Base-by-base conservation (phyloP, 192 early-diverging fungal genomes). In the Cladochytrium replicatum region DNA sequence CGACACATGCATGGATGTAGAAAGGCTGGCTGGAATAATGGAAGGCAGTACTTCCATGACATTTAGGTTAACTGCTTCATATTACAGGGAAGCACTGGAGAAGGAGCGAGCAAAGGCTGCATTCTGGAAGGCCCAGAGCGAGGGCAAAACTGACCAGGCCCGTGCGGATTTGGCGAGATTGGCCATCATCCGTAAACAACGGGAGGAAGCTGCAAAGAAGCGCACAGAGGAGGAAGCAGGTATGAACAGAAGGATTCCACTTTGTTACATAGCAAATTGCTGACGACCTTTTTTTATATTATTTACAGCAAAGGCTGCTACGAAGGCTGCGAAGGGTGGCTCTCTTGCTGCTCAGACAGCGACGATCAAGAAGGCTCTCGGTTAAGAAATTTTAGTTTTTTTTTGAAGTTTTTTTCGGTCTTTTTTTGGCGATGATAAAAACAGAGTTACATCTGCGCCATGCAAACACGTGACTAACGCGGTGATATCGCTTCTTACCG, bases 71-170 rank as follows among this genome's bases (percentile, higher is more conserved):
- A n/a, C n/a, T n/a, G n/a, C 21, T 3, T 15, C 4, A 4, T 15
- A 4, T 31, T 15, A 29, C 28, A 57, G 63, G 17, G 72, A 74
- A 49, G 72, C 56, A 29, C 27, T 72, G 19, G 69, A 66, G 43
- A 65, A 71, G 55, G 66, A 69, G 47, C 48, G 54, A 6, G 60
- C 57, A 22, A 69, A 66, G 54, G 63, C 58, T 11, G 59, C 57
- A 6, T 74, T 61, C 41, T 72, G 66, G 61, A 75, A 75, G 45
- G 65, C 68, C 4, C 63, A 66, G 43, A 39, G 46, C 54, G 73
- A 75, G 40, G 73, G 73, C 13, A 72, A 73, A 42, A 75, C 73
- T n/a, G 73, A 75, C 32, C 66, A 69, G 40, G 73, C 73, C 6
- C 43, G 64, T 24, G 54, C 59, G 11, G 73, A 75, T 54, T 38